These are phyloP conservation scores for Cutaneotrichosporon cyanovorans DNA, from an alignment of 1,284 basidiomycete species.

Conservation along the genomic window DNA sequence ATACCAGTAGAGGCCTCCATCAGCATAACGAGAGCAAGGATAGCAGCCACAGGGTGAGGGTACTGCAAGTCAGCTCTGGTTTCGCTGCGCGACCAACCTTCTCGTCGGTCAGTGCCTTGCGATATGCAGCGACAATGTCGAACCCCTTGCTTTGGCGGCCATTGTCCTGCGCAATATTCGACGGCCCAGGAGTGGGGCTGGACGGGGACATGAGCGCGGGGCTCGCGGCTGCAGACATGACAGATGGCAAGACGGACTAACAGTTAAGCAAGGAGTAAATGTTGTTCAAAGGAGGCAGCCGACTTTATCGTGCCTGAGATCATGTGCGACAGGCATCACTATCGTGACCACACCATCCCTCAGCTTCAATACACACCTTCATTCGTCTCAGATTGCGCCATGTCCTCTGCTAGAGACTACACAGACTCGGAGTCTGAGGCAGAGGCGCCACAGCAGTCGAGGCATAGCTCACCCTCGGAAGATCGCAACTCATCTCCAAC, in stretches of 20 bases:
- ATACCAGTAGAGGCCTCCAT: slow-evolving; percentile 45
- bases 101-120: slow-evolving; percentile 35
- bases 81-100: slow-evolving; percentile 25
- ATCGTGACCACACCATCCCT: no score
- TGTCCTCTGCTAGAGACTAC: slow-evolving; percentile 20
- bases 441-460: slow-evolving; percentile 4
- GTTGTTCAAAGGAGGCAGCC: no score
- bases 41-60: slow-evolving; percentile 47
- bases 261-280: background rate
- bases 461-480: background rate
- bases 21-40: slow-evolving; percentile 43
- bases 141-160: slow-evolving; percentile 17
- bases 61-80: slow-evolving; percentile 15
- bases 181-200: slow-evolving; percentile 1
- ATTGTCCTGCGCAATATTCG: background rate
- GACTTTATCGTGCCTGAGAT: slow-evolving; percentile 7
- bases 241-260: background rate
- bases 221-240: slow-evolving; percentile 5
- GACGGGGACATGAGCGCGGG: background rate
- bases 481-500: slow-evolving; percentile 2
- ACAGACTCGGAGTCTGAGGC: slow-evolving; percentile 27
- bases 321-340: background rate
- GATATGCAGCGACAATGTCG: slow-evolving; percentile 41
- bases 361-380: background rate
- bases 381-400: background rate